These are phyloP conservation scores for Solanum ossicruentum DNA, from an alignment of 257 asterid genomes.

Conservation along the genomic window DNA sequence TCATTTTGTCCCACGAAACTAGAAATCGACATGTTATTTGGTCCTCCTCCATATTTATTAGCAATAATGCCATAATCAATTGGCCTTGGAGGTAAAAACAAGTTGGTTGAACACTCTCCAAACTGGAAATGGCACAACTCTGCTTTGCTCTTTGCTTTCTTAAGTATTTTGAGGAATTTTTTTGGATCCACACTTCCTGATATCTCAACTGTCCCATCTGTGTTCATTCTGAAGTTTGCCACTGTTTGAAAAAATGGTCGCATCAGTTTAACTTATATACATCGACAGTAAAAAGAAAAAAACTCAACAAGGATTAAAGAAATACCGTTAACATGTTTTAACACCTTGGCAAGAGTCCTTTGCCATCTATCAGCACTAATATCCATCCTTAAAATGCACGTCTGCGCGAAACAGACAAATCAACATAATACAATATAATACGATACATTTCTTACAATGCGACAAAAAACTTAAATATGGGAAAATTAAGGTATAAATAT, in stretches of 20 bases:
- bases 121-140: slow-evolving; percentile 24
- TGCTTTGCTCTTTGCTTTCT: slow-evolving; percentile 6
- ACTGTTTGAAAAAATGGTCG: neutral
- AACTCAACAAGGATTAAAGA: neutral
- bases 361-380: neutral
- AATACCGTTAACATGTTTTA: neutral
- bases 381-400: neutral
- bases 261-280: neutral
- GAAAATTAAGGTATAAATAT: neutral
- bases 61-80: neutral
- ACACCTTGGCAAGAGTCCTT: neutral
- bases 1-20: neutral
- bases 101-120: slow-evolving; percentile 31
- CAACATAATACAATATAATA: neutral
- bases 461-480: neutral
- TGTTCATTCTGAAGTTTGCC: neutral
- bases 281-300: accelerated
- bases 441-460: accelerated
- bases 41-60: neutral
- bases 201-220: neutral
- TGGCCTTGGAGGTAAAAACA: slow-evolving; percentile 9
- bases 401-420: neutral
- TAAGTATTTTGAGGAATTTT: slow-evolving; percentile 11
- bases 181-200: neutral
- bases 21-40: neutral